These are phyloP conservation scores for Clavispora santaluciae DNA, from an alignment of 805 yeast species.

Conservation along the genomic window DNA sequence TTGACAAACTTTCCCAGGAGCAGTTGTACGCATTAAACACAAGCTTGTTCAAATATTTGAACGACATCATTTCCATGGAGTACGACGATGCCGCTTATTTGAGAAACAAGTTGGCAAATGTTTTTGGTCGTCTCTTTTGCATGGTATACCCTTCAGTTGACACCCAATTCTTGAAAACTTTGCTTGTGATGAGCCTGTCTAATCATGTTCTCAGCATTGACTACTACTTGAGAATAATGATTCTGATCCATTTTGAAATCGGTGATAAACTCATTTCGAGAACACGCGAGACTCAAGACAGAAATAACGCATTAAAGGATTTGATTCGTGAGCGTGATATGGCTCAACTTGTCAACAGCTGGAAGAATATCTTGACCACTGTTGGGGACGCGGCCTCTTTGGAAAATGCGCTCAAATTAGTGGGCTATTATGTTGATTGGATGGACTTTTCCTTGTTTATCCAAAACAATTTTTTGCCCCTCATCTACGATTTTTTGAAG, in stretches of 20 bases:
- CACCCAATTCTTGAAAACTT: slow-evolving; percentile 30
- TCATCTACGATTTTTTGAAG: slow-evolving; percentile 56
- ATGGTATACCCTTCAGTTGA: slow-evolving; percentile 28
- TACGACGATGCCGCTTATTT: slow-evolving; percentile 25
- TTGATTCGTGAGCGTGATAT: slow-evolving; percentile 74
- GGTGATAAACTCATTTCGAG: slow-evolving; percentile 86
- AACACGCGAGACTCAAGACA: slow-evolving; percentile 54
- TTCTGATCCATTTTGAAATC: slow-evolving; percentile 81
- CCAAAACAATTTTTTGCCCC: slow-evolving; percentile 50
- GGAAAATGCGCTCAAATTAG: slow-evolving; percentile 53
- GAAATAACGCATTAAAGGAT: slow-evolving; percentile 76
- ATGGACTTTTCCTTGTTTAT: slow-evolving; percentile 76
- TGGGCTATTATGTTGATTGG: slow-evolving; percentile 92
- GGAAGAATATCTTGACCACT: slow-evolving; percentile 55
- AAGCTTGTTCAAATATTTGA: slow-evolving; percentile 44
- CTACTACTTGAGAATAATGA: slow-evolving; percentile 66
- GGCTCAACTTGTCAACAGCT: slow-evolving; percentile 54
- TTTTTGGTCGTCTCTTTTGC: slow-evolving; percentile 33
- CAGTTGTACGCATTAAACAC: slow-evolving; percentile 45
- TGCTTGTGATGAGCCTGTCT: slow-evolving; percentile 19
- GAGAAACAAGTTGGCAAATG: slow-evolving; percentile 33
- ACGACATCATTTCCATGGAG: slow-evolving; percentile 17
- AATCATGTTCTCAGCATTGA: slow-evolving; percentile 39
- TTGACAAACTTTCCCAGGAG: slow-evolving; percentile 40
- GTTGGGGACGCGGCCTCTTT: slow-evolving; percentile 39